Evolutionary conservation across 2,329 filamentous ascomycete species (phyloP), one percentile per base, ranked within the genome.

Genomic region (Metarhizium anisopliae): DNA sequence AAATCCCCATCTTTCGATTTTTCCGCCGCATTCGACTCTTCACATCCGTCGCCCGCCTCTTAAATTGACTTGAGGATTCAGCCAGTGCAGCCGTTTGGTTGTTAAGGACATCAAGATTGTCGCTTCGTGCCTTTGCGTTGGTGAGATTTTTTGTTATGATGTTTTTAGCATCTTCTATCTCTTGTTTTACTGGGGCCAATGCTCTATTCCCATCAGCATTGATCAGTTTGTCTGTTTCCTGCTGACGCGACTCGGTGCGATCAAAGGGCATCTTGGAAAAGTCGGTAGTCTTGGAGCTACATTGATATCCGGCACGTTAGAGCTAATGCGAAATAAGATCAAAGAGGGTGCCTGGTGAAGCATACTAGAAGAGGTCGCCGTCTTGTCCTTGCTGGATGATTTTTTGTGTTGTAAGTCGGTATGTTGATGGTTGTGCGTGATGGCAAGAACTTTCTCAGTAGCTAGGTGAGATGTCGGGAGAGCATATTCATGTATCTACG

Each of bases 11-110:
- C 95, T 95, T 50, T 95, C 82, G 70, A 25, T 99, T 97, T 85
- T 97, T 97, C 93, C 93, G 97, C 94, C 94, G 99, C 94, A 99
- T 97, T 72, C 87, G 82, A 67, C 95, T 82, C 75, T 94, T 89
- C 64, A 25, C 25, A 25, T 25, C 4, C 25, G 25, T 25, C 4
- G 25, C 25, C 25, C 1, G 25, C 25, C 25, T 25, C 25, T 25
- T 25, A 25, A 25, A 25, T 25, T 4, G 25, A 25, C 25, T 25
- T 25, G 25, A 25, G 25, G 25, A 25, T 25, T 25, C 25, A 0
- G 25, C 25, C 25, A 25, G 25, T 25, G 25, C 4, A 25, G 25
- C 25, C 25, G 95, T 99, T 83, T 99, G 96, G 71, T 97, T 92
- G 25, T 99, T 92, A 50, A 99, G 75, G 62, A 96, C 72, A 73